Evolutionary conservation across 1,139 yeast genomes (phyloP).

Genomic region (Blastobotrys persicus): DNA sequence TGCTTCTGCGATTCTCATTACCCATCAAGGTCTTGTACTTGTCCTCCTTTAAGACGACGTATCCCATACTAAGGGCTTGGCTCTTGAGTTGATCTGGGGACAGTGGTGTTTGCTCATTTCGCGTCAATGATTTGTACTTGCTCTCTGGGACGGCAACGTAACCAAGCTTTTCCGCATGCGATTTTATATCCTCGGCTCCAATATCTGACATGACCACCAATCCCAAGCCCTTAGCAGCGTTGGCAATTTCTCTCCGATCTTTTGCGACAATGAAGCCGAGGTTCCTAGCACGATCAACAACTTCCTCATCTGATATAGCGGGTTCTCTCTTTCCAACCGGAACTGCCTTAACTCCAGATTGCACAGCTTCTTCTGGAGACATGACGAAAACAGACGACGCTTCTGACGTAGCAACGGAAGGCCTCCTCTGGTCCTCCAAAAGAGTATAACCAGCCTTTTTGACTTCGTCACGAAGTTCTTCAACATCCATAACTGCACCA

Average conservation of each 20-base stretch:
- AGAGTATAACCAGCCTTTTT: constrained; percentile 42
- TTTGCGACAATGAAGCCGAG: constrained; percentile 9
- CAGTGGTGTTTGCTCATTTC: neutral
- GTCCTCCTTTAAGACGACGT: constrained; percentile 4
- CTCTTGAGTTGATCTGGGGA: constrained; percentile 1
- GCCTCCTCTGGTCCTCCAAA: constrained; percentile 21
- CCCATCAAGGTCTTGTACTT: constrained; percentile 6
- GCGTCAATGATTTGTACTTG: constrained; percentile 7
- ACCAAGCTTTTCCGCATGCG: constrained; percentile 18
- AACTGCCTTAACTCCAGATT: constrained; percentile 25
- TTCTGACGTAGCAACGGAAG: constrained; percentile 9
- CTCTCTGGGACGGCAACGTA: constrained; percentile 16
- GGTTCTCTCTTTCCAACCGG: constrained; percentile 14
- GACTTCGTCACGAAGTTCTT: constrained; percentile 23
- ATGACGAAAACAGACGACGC: constrained; percentile 9
- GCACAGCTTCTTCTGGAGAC: constrained; percentile 30
- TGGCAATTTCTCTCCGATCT: constrained; percentile 22
- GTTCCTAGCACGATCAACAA: constrained; percentile 13
- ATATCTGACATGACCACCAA: constrained; percentile 32
- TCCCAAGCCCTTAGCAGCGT: constrained; percentile 18
- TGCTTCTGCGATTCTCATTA: constrained; percentile 1
- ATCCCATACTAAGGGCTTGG: constrained; percentile 9
- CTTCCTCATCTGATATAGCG: constrained; percentile 2
- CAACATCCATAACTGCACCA: constrained; percentile 12
- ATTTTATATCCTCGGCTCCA: constrained; percentile 20